Conservation (phyloP, 306 rosid genomes). For the Astragalus glycyphyllos region DNA sequence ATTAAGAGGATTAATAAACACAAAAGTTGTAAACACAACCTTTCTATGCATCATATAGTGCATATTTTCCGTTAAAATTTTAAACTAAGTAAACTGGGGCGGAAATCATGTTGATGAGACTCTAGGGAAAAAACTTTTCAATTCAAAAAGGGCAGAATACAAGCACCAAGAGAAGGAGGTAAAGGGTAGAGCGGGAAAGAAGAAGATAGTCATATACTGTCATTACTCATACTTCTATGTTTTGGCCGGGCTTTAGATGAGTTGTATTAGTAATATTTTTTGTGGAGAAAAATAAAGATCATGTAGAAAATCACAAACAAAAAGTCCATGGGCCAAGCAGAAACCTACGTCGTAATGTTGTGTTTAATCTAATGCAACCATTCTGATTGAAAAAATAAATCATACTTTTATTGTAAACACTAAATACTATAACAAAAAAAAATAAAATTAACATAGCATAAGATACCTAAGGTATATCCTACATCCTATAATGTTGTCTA, state of each 20-base stretch:
- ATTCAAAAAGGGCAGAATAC: neutral
- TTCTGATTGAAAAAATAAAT: constrained; percentile 13
- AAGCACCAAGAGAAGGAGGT: neutral
- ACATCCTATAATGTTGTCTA: constrained; percentile 12
- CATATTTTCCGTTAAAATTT: constrained; percentile 4
- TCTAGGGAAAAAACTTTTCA: neutral
- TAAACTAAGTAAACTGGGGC: neutral
- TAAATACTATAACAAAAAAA: neutral
- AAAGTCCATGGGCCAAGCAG: neutral
- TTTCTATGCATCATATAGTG: constrained; percentile 18
- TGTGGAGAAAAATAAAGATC: constrained; percentile 1
- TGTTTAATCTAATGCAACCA: constrained; percentile 27
- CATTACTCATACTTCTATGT: neutral
- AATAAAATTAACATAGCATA: neutral
- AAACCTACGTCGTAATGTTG: neutral
- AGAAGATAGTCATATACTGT: neutral
- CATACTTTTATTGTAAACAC: neutral
- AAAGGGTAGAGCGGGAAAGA: neutral
- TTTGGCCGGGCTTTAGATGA: constrained; percentile 1
- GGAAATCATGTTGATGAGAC: neutral
- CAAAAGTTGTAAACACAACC: neutral
- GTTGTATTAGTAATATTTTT: neutral
- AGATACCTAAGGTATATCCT: constrained; percentile 1
- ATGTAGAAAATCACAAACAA: neutral
- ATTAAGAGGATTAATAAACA: constrained; percentile 24